Conservation (phyloP, 2,329 filamentous ascomycete genomes). For the Sporothrix variecibatus region DNA sequence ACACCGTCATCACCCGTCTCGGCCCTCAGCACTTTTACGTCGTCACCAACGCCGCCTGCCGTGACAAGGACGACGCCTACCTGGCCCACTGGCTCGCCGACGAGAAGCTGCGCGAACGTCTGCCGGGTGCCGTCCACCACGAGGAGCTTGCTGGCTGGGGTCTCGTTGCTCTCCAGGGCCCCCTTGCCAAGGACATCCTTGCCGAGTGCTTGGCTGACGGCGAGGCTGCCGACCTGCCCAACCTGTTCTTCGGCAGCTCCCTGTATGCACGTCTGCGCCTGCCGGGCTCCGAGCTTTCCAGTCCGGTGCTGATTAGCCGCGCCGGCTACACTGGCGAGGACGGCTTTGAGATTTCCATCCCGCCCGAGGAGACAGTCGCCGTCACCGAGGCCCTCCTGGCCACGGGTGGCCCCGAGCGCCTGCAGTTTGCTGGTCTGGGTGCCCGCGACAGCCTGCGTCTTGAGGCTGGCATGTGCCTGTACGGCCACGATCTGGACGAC, state of each 20-base stretch:
- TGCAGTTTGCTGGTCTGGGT: slow-evolving; percentile 84
- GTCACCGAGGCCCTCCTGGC: slow-evolving; percentile 71
- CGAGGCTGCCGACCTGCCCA: slow-evolving; percentile 57
- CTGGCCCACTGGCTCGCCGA: slow-evolving; percentile 68
- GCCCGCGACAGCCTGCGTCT: slow-evolving; percentile 89
- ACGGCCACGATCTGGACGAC: slow-evolving; percentile 95
- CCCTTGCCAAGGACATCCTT: slow-evolving; percentile 71
- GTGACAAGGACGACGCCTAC: slow-evolving; percentile 83
- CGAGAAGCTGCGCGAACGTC: slow-evolving; percentile 39
- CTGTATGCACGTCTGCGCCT: slow-evolving; percentile 64
- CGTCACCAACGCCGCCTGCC: slow-evolving; percentile 91
- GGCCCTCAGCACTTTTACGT: slow-evolving; percentile 78
- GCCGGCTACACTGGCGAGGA: slow-evolving; percentile 98
- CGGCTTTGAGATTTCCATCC: slow-evolving; percentile 93
- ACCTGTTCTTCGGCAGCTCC: slow-evolving; percentile 80
- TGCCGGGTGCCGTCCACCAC: slow-evolving; percentile 35
- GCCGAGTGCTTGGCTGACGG: slow-evolving; percentile 59
- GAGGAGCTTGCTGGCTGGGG: slow-evolving; percentile 69
- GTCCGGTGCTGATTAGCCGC: slow-evolving; percentile 72
- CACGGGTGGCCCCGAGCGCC: slow-evolving; percentile 58
- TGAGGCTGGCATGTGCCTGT: slow-evolving; percentile 98
- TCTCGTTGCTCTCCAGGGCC: slow-evolving; percentile 87
- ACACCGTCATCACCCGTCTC: slow-evolving; percentile 87
- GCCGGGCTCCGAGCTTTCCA: slow-evolving; percentile 40
- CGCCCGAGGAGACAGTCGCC: slow-evolving; percentile 62